Conservation (phyloP, 352 stramenopile genomes). For the Saprolegnia parasitica region DNA sequence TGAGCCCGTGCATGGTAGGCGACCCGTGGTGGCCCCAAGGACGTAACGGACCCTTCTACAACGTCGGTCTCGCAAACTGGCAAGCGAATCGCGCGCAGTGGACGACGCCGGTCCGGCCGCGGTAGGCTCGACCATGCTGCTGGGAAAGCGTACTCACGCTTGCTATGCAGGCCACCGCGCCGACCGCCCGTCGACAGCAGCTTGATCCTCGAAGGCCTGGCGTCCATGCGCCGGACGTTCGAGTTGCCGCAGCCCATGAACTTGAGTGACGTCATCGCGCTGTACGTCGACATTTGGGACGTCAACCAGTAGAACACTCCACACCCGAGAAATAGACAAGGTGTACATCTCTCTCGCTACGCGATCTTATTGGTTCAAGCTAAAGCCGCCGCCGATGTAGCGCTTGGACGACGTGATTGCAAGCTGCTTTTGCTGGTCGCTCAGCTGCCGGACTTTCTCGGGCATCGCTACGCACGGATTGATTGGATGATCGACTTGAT, state of each 20-base stretch:
- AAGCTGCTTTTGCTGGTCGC: conserved; percentile 69
- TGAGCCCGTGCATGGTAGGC: neutral
- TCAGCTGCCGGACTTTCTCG: conserved; percentile 21
- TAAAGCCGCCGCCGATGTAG: conserved; percentile 91
- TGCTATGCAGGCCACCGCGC: conserved; percentile 47
- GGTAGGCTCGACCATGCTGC: conserved; percentile 39
- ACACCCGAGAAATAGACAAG: neutral
- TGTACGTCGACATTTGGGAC: conserved; percentile 87
- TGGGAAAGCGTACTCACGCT: neutral
- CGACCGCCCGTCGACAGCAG: conserved; percentile 64
- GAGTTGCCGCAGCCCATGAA: conserved; percentile 82
- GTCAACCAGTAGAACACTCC: conserved; percentile 52
- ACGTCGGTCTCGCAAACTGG: conserved; percentile 71
- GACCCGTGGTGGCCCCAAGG: conserved; percentile 72
- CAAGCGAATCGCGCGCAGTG: conserved; percentile 63
- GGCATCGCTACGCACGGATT: conserved; percentile 30
- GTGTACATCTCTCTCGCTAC: neutral
- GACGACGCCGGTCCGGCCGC: conserved; percentile 62
- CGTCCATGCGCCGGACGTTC: conserved; percentile 80
- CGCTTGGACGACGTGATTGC: conserved; percentile 81
- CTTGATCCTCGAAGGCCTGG: conserved; percentile 77
- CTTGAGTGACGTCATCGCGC: conserved; percentile 75
- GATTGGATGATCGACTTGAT: neutral
- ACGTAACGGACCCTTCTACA: conserved; percentile 82
- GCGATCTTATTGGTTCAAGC: conserved; percentile 80